phyloP scores from a whole-genome alignment of 1,139 yeast species.

The Geotrichum klebahnii region DNA sequence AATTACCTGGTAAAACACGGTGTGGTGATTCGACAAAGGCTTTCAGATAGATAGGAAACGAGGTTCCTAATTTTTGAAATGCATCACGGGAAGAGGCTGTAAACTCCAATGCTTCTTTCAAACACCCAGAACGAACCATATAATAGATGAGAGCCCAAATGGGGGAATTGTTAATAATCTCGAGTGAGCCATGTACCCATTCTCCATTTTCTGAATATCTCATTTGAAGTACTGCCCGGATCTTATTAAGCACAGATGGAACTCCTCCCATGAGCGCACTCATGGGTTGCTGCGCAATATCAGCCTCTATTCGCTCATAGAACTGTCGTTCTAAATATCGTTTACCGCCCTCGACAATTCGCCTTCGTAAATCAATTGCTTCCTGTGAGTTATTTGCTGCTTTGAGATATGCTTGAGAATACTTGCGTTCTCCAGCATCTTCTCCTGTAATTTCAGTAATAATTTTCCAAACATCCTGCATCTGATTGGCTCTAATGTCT shows the following conservation, averaged over 20 bases:
- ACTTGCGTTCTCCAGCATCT: constrained; percentile 47
- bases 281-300: constrained; percentile 60
- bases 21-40: constrained; percentile 63
- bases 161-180: constrained; percentile 75
- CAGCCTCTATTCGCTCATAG: constrained; percentile 64
- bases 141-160: constrained; percentile 90
- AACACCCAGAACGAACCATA: constrained; percentile 76
- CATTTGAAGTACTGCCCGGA: constrained; percentile 58
- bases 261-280: constrained; percentile 56
- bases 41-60: constrained; percentile 75
- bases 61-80: constrained; percentile 77
- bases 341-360: constrained; percentile 56
- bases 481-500: constrained; percentile 39
- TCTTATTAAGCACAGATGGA: constrained; percentile 67
- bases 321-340: constrained; percentile 71
- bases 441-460: constrained; percentile 35
- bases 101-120: constrained; percentile 68
- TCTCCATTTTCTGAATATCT: constrained; percentile 42
- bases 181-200: constrained; percentile 51
- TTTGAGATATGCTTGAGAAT: constrained; percentile 39
- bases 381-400: constrained; percentile 28
- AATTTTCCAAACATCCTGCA: constrained; percentile 41
- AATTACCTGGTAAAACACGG: constrained; percentile 56
- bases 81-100: constrained; percentile 50
- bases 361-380: constrained; percentile 44